Base-by-base conservation (phyloP, 192 early-diverging fungal species). In the Entomortierella beljakovae region DNA sequence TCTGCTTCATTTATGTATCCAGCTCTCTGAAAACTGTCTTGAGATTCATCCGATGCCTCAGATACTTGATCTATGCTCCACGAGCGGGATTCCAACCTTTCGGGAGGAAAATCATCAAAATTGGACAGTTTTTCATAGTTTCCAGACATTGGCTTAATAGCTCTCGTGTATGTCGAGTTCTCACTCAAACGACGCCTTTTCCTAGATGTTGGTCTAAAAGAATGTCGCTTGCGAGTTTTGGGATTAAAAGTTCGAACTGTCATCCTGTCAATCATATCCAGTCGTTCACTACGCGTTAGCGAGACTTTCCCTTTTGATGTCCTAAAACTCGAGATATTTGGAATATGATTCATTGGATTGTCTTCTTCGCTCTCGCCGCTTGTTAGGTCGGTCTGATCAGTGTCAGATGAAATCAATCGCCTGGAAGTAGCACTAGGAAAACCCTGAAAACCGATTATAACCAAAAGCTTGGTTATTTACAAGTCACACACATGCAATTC, bases 251-350 rank as follows among this genome's bases (percentile, higher is more conserved):
- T 20, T 0, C 70, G 61, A 22, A 72, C 70, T n/a, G 48, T 57
- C 70, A 72, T 72, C 16, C 70, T 50, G 48, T 72, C 70, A 7
- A 72, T 72, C 61, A 72, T 55, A 42, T 72, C 70, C 25, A 46
- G 38, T 6, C 60, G 50, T 31, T 71, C 61, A 9, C 35, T 53
- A 0, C 54, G 51, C 7, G 57, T 40, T 0, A 13, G 16, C 48
- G 59, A 28, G 35, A 22, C 2, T 23, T 32, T 20, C 1, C 26
- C 26, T 40, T 42, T 59, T 11, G 20, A 20, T 6, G 33, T 0
- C 6, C 37, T 20, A 4, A 22, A 31, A 37, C 32, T 40, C 20
- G 23, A 25, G 26, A 8, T 52, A 10, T n/a, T n/a, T n/a, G n/a
- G n/a, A n/a, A n/a, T n/a, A n/a, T n/a, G n/a, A n/a, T n/a, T n/a